Evolutionary conservation across 345 rosid genomes (phyloP), one percentile per base, ranked within the genome.

Genomic region (Citropsis articulata): DNA sequence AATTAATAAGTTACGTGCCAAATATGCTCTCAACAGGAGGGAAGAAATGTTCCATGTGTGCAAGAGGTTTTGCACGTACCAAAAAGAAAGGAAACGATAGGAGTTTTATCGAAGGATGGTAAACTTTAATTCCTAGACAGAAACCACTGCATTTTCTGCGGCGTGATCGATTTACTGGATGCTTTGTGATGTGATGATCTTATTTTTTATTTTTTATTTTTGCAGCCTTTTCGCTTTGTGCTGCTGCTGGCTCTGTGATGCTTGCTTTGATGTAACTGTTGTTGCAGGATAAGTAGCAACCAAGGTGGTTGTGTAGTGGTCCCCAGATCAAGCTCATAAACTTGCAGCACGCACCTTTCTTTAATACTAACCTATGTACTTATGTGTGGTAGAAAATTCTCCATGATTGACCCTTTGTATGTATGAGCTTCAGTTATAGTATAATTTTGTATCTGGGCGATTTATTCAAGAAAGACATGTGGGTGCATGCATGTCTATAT

Each of bases 211-310:
- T 42, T 13, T 71, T 71, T 9, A 40, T 25, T 12, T 42, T 12
- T 75, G 77, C 77, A 75, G 77, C 77, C 42, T 75, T 35, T 65
- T 62, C 12, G 70, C 77, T 40, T 48, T 75, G 61, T 64, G 69
- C 42, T 75, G 77, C 61, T 75, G 77, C 33, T 75, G 77, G 69
- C 9, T 75, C 5, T 75, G 69, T 8, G 77, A 75, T 30, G 67
- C 56, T 28, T 74, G 77, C 69, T 62, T 74, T 42, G 77, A 74
- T 63, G 63, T 50, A 21, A 27, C 27, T 19, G 59, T 61, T 4
- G 77, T 62, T 19, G 69, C 28, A 25, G 60, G 60, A 19, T 74
- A 40, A 48, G 28, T 14, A 63, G 38, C 42, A 75, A 38, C 69
- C 45, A 30, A 38, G 55, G 18, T 36, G 36, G 38, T 53, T 38